Conservation (phyloP, 768 basidiomycete species). For the Boletus tomentosulus region DNA sequence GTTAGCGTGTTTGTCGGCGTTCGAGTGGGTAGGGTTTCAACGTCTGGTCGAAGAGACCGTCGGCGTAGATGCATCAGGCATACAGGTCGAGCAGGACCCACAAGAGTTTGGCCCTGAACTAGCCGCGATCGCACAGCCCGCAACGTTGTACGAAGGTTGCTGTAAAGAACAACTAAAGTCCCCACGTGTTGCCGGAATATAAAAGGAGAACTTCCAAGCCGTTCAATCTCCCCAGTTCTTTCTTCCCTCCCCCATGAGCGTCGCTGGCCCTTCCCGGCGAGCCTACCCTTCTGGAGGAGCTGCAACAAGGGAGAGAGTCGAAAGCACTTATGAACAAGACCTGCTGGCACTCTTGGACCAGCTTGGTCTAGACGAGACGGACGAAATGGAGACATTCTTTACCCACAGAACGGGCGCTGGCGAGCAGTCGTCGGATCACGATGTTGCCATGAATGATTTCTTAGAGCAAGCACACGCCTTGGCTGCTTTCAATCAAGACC, state of each 20-base stretch:
- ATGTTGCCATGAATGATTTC: constrained; percentile 24
- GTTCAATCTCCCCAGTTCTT: constrained; percentile 2
- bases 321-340: constrained; percentile 27
- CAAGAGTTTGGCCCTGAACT: too few relatives aligned
- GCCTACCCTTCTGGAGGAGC: not conserved
- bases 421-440: constrained; percentile 16
- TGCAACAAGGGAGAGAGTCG: constrained; percentile 8
- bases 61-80: too few relatives aligned
- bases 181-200: not conserved
- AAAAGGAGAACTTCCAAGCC: not conserved
- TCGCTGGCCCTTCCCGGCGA: constrained; percentile 24
- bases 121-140: not conserved
- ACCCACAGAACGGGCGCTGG: constrained; percentile 3
- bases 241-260: constrained; percentile 21
- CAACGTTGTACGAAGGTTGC: not conserved
- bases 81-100: too few relatives aligned
- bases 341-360: constrained; percentile 16
- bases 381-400: constrained; percentile 17
- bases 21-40: too few relatives aligned
- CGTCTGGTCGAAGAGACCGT: too few relatives aligned
- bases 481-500: constrained; percentile 17
- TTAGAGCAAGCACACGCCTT: constrained; percentile 24
- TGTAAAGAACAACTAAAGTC: not conserved
- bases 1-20: too few relatives aligned
- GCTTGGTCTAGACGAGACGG: constrained; percentile 16